Base-by-base conservation (phyloP, 495 filamentous ascomycete genomes). In the Tuber indicum region DNA sequence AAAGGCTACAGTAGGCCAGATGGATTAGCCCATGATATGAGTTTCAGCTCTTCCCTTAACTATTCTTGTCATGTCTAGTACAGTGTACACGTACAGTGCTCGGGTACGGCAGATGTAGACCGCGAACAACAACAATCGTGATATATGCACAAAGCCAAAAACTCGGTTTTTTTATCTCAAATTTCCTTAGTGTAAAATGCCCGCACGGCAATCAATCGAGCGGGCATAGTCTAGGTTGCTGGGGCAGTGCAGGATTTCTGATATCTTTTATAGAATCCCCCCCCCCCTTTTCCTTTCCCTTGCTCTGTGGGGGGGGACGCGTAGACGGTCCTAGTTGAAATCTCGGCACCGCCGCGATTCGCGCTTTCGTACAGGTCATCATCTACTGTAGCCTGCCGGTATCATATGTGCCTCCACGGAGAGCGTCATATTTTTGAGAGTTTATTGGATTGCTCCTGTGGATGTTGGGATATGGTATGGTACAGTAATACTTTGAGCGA, bases 321-420 rank as follows among this genome's bases (percentile, higher is more conserved):
- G 52, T 62, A 62, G 52, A 62, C 52, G 32, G 52, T 62, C 52
- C 26, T n/a, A 62, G 52, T 62, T 62, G 5, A 62, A 62, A 62
- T 62, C 3, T 16, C n/a, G n/a, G 12, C 52, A 12, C 52, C 52
- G n/a, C 52, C 52, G 52, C n/a, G 52, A 16, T 62, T 32, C 16
- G 26, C 52, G 52, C 52, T 32, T 12, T 32, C 3, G 52, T 62
- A 62, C 2, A 16, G 52, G 26, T 62, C 52, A 62, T 12, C 32
- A 41, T 41, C 39, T 41, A 5, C 39, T 41, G 39, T 41, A 41
- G 39, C 2, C 39, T 41, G 39, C 39, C 39, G 39, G 39, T 41
- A 41, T 41, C 39, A 41, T 41, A 41, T 41, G 39, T 41, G 39
- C 39, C 7, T 32, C 49, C n/a, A 12, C 2, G 49, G 23, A 58